A percentile compares a stretch with the other conserved stretches of the same genome.
These are phyloP conservation scores for Meripilus lineatus DNA, from an alignment of 1,284 basidiomycete genomes.

Conservation along the genomic window DNA sequence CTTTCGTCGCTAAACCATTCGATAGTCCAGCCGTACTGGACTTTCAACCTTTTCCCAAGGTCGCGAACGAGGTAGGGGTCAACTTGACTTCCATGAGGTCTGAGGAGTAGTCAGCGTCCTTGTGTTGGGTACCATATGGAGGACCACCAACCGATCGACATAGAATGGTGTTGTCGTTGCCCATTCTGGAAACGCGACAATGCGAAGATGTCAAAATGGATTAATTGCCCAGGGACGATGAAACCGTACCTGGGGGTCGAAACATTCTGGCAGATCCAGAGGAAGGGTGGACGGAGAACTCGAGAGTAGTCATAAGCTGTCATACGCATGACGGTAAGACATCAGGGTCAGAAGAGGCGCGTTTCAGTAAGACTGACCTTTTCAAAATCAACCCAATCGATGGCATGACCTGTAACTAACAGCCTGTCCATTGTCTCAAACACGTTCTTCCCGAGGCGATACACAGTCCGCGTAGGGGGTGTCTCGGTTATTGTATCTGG, in stretches of 20 bases:
- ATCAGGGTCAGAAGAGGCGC: too few species aligned
- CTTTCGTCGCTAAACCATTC: not conserved
- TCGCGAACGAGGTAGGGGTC: not conserved
- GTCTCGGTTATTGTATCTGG: not conserved
- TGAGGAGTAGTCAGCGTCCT: too few species aligned
- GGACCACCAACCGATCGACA: not conserved
- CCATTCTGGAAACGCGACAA: not conserved
- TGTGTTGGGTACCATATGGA: not conserved
- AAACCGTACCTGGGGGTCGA: not conserved
- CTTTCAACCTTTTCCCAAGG: not conserved
- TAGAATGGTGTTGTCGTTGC: not conserved
- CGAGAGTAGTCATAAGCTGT: not conserved
- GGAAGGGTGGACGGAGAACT: too few species aligned
- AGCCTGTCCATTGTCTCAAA: not conserved
- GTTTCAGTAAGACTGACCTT: not conserved
- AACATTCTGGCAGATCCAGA: not conserved
- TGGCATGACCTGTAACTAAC: not conserved
- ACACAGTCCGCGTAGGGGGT: not conserved
- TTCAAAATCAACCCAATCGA: not conserved
- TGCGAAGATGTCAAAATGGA: not conserved
- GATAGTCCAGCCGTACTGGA: not conserved
- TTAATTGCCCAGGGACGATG: not conserved
- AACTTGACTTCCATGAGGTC: not conserved
- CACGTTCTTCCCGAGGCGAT: not conserved
- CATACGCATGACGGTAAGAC: too few species aligned